Evolutionary conservation across 306 rosid genomes (phyloP).

Genomic region (Rosa rugosa): DNA sequence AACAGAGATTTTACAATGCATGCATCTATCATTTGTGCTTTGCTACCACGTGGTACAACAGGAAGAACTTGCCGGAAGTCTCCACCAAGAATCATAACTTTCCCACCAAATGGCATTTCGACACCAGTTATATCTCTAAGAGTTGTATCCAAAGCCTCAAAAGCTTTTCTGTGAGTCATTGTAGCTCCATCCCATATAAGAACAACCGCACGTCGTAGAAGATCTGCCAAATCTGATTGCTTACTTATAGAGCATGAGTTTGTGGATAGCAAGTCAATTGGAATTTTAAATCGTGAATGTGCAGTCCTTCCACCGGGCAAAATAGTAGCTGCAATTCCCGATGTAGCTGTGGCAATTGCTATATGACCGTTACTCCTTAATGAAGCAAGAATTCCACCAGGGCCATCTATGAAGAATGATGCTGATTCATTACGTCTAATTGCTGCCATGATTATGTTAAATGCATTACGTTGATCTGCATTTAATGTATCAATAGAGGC

Average conservation of each 20-base stretch:
- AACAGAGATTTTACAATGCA: not conserved
- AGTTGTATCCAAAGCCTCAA: not conserved
- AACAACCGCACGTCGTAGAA: not conserved
- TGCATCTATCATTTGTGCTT: not conserved
- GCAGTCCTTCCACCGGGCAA: not conserved
- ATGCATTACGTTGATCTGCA: not conserved
- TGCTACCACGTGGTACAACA: not conserved
- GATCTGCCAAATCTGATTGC: not conserved
- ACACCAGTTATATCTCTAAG: not conserved
- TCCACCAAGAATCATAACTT: not conserved
- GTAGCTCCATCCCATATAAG: constrained; percentile 6
- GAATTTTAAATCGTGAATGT: not conserved
- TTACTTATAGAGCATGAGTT: not conserved
- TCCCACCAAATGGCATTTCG: not conserved
- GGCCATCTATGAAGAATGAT: not conserved
- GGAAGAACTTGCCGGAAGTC: not conserved
- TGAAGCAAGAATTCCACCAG: not conserved
- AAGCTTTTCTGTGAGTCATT: not conserved
- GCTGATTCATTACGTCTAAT: not conserved
- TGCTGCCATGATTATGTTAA: not conserved
- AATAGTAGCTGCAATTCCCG: not conserved
- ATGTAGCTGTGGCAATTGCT: not conserved
- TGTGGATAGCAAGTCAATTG: not conserved
- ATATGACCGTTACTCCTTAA: not conserved
- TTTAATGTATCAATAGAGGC: not conserved